Evolutionary conservation across 2,329 filamentous ascomycete species (phyloP).

Genomic region (Talaromyces amestolkiae): DNA sequence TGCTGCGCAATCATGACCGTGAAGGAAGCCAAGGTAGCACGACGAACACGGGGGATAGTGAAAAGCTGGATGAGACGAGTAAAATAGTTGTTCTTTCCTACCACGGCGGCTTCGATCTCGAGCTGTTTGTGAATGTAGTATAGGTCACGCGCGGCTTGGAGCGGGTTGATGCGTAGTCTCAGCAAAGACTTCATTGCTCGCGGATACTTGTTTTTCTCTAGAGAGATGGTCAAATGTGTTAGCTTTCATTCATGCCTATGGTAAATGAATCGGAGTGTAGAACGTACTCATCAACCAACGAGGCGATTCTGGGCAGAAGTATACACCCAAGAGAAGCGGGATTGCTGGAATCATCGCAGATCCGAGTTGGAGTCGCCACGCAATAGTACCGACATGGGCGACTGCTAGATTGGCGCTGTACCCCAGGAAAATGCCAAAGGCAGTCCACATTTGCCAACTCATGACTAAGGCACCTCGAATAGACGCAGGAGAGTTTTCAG

Average conservation of each 20-base stretch:
- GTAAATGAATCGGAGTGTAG: conserved; percentile 46
- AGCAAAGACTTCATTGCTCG: conserved; percentile 48
- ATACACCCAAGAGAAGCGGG: conserved; percentile 58
- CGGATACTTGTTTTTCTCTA: background rate
- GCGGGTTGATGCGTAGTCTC: conserved; percentile 55
- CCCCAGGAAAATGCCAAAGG: conserved; percentile 66
- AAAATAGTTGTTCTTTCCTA: conserved; percentile 55
- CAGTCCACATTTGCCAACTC: conserved; percentile 54
- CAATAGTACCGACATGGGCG: conserved; percentile 55
- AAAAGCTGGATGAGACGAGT: conserved; percentile 57
- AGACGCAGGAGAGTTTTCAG: conserved; percentile 55
- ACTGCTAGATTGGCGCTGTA: conserved; percentile 65
- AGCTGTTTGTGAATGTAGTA: conserved; percentile 60
- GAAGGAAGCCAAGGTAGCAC: conserved; percentile 71
- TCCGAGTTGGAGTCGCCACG: conserved; percentile 64
- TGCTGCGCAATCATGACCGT: conserved; percentile 78
- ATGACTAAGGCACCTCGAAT: conserved; percentile 59
- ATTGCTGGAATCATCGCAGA: conserved; percentile 65
- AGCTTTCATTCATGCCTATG: conserved; percentile 51
- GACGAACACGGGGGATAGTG: conserved; percentile 49
- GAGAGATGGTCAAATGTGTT: background rate
- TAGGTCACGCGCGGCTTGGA: conserved; percentile 62
- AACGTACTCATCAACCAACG: conserved; percentile 50
- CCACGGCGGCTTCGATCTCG: conserved; percentile 44
- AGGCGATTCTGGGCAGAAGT: conserved; percentile 63